Evolutionary conservation across 495 filamentous ascomycete genomes (phyloP).

Genomic region (Xylaria telfairii): DNA sequence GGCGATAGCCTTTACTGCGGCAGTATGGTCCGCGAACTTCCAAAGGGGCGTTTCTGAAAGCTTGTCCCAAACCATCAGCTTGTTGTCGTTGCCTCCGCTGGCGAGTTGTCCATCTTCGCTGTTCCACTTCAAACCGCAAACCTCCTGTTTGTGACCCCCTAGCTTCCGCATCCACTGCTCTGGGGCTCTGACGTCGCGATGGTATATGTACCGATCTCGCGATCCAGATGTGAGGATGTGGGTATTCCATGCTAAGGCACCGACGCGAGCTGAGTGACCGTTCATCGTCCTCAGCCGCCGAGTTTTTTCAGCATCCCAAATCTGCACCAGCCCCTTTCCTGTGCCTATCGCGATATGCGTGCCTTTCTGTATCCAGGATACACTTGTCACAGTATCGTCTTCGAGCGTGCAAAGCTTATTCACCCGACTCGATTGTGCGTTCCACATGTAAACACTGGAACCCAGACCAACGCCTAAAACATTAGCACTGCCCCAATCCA

Average conservation of each 20-base stretch:
- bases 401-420: constrained; percentile 91
- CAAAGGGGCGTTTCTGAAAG: constrained; percentile 83
- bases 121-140: constrained; percentile 98
- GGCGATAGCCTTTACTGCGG: constrained; percentile 97
- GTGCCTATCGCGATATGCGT: constrained; percentile 96
- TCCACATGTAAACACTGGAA: constrained; percentile 98
- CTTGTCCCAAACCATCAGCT: constrained; percentile 97
- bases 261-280: constrained; percentile 89
- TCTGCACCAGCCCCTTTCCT: constrained; percentile 90
- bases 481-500: constrained; percentile 98
- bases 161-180: constrained; percentile 86
- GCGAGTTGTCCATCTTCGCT: constrained; percentile 92
- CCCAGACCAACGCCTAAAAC: constrained; percentile 90
- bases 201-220: constrained; percentile 88
- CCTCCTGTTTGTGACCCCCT: constrained; percentile 96
- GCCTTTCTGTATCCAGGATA: constrained; percentile 96
- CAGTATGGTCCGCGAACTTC: constrained; percentile 91
- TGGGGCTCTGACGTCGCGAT: constrained; percentile 93
- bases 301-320: constrained; percentile 91
- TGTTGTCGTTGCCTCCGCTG: constrained; percentile 98
- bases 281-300: constrained; percentile 93
- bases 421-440: constrained; percentile 82
- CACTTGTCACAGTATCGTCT: constrained; percentile 93
- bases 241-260: constrained; percentile 93
- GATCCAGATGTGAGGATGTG: constrained; percentile 97